A percentile compares a stretch with the other conserved stretches of the same genome.
These are phyloP conservation scores for Azolla pinnata DNA, from an alignment of 75 land plant species.

Conservation along the genomic window DNA sequence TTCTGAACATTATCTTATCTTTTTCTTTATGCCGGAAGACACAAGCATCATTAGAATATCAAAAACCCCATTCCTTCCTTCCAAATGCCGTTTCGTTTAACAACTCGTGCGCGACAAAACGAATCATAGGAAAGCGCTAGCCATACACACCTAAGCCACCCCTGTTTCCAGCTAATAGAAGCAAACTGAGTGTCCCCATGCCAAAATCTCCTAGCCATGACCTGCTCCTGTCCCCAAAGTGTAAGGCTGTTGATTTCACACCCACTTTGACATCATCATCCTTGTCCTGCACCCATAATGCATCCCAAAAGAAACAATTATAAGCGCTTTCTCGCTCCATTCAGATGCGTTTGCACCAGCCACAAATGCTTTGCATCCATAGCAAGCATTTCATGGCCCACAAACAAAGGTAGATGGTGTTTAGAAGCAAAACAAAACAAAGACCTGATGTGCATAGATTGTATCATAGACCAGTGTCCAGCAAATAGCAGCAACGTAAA, in stretches of 20 bases:
- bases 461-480: slow-evolving; percentile 99
- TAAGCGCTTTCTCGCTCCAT: too few relatives aligned
- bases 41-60: too few relatives aligned
- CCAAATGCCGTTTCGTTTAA: too few relatives aligned
- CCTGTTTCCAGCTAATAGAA: slow-evolving; percentile 68
- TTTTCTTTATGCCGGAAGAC: neutral
- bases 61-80: too few relatives aligned
- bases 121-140: too few relatives aligned
- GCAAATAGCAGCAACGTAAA: slow-evolving; percentile 73
- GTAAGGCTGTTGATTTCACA: slow-evolving; percentile 91
- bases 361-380: neutral
- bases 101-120: neutral
- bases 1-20: neutral
- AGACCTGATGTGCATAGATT: slow-evolving; percentile 98
- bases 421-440: neutral
- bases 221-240: slow-evolving; percentile 65
- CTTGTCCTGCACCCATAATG: slow-evolving; percentile 46
- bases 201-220: slow-evolving; percentile 65
- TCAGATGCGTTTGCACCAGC: too few relatives aligned
- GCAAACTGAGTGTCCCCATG: slow-evolving; percentile 43
- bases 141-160: slow-evolving; percentile 81
- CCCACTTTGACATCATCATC: slow-evolving; percentile 90
- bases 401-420: neutral
- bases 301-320: neutral
- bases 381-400: neutral